A percentile compares a stretch with the other conserved stretches of the same genome.
These are phyloP conservation scores for Wickerhamiella sergipiensis DNA, from an alignment of 805 yeast species.

Conservation along the genomic window DNA sequence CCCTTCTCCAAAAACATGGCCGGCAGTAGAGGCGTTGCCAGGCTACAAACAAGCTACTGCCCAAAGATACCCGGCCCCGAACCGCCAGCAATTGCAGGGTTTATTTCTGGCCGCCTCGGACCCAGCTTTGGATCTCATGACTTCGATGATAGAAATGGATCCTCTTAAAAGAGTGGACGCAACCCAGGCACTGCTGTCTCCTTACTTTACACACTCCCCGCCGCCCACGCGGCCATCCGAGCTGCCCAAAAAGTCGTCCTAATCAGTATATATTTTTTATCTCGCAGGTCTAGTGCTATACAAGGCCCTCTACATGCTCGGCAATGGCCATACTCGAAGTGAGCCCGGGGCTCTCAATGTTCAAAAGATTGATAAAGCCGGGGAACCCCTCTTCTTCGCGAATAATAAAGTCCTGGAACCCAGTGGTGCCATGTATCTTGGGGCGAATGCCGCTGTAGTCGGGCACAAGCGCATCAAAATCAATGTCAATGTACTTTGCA, in stretches of 20 bases:
- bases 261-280: neutral
- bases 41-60: conserved; percentile 32
- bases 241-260: conserved; percentile 37
- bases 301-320: conserved; percentile 39
- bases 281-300: neutral
- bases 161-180: conserved; percentile 64
- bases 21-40: conserved; percentile 70
- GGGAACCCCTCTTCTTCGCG: conserved; percentile 55
- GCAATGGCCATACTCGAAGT: conserved; percentile 77
- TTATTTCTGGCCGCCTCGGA: conserved; percentile 88
- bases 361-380: conserved; percentile 68
- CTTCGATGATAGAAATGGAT: conserved; percentile 58
- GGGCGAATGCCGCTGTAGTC: conserved; percentile 80
- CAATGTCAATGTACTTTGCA: conserved; percentile 50
- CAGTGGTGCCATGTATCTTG: conserved; percentile 35
- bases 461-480: conserved; percentile 39
- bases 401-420: conserved; percentile 63
- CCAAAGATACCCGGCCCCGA: conserved; percentile 66
- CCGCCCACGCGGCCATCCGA: conserved; percentile 52
- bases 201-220: conserved; percentile 62
- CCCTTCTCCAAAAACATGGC: conserved; percentile 87
- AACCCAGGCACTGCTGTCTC: conserved; percentile 46
- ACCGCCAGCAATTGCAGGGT: conserved; percentile 62
- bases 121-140: conserved; percentile 61
- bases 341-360: conserved; percentile 85